phyloP scores from a whole-genome alignment of 352 stramenopile genomes.

The Globisporangium orthogonon region DNA sequence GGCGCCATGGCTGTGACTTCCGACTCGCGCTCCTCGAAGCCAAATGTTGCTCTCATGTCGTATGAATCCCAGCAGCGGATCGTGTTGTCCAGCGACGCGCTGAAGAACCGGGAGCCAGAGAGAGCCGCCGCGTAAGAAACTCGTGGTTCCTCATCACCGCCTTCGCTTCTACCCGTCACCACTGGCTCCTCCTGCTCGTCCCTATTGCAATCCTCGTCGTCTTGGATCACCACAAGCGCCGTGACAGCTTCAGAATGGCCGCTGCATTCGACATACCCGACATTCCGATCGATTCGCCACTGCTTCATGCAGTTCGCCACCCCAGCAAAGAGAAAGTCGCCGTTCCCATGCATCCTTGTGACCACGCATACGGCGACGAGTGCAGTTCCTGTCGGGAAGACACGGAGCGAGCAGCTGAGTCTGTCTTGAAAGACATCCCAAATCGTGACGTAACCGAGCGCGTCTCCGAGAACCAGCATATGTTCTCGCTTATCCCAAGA shows the following conservation, averaged over 20 bases:
- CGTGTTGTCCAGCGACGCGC: constrained; percentile 60
- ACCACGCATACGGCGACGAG: constrained; percentile 15
- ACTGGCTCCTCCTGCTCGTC: background rate
- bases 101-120: constrained; percentile 43
- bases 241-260: constrained; percentile 50
- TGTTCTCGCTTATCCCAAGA: constrained; percentile 48
- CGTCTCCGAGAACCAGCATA: constrained; percentile 48
- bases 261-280: constrained; percentile 46
- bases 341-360: background rate
- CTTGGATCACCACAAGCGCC: constrained; percentile 28
- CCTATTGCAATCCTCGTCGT: constrained; percentile 12
- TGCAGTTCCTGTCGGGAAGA: constrained; percentile 15
- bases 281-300: constrained; percentile 53
- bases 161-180: constrained; percentile 4
- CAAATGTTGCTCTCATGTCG: constrained; percentile 50
- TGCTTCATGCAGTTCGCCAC: constrained; percentile 42
- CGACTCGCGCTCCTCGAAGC: constrained; percentile 58
- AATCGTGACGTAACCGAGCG: constrained; percentile 39
- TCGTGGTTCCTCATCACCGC: constrained; percentile 8
- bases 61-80: constrained; percentile 74
- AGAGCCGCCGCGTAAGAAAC: background rate
- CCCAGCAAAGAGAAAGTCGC: constrained; percentile 42
- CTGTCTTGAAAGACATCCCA: constrained; percentile 72
- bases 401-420: constrained; percentile 27
- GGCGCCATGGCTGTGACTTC: constrained; percentile 57